These are phyloP conservation scores for Lasiodiplodia theobromae DNA, from an alignment of 2,329 filamentous ascomycete genomes.

Conservation along the genomic window DNA sequence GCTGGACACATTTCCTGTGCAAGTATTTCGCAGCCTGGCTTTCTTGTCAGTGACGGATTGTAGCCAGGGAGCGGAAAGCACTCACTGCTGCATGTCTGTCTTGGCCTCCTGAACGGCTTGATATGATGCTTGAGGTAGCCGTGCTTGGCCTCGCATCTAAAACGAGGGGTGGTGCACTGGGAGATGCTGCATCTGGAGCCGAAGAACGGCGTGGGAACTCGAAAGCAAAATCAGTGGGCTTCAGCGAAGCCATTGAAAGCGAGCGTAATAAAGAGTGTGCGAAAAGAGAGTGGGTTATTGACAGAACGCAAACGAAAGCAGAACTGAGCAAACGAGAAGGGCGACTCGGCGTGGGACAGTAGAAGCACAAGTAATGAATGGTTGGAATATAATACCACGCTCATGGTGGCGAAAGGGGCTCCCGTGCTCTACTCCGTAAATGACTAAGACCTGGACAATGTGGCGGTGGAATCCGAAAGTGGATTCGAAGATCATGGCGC, in stretches of 20 bases:
- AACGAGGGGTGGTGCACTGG: constrained; percentile 3
- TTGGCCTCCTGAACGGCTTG: constrained; percentile 34
- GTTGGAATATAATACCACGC: neutral
- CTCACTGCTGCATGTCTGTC: constrained; percentile 38
- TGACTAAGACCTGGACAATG: neutral
- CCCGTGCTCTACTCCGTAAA: neutral
- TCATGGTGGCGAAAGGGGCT: neutral
- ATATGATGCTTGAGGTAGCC: constrained; percentile 36
- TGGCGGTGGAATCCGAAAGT: neutral
- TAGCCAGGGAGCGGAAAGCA: neutral
- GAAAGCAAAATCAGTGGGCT: neutral
- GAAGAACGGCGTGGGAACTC: neutral
- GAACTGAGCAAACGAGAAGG: neutral
- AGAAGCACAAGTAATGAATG: neutral
- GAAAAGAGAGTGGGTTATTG: neutral
- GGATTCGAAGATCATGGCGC: neutral
- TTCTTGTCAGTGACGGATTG: neutral
- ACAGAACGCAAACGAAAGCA: neutral
- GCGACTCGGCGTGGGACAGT: neutral
- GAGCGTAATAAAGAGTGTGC: neutral
- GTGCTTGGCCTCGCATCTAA: constrained; percentile 32
- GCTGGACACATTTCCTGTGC: constrained; percentile 37
- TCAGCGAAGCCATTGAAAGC: neutral
- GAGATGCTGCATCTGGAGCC: neutral
- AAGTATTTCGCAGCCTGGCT: constrained; percentile 41